These are phyloP conservation scores for Phytophthora brassicae DNA, from an alignment of 352 stramenopile genomes.

Conservation along the genomic window DNA sequence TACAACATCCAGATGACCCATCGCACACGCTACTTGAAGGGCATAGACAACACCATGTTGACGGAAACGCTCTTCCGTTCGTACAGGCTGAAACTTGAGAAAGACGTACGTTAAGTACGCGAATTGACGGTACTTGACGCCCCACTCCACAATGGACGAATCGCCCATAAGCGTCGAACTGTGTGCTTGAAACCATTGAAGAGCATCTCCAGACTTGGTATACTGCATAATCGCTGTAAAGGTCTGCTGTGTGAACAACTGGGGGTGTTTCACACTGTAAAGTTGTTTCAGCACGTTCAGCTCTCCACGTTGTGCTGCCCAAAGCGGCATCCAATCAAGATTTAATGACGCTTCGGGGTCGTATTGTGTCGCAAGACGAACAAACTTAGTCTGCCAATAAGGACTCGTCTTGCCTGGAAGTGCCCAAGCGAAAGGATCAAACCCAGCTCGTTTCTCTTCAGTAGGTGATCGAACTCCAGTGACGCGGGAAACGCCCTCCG, in stretches of 20 bases:
- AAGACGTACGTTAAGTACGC: constrained; percentile 35
- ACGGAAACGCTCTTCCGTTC: constrained; percentile 26
- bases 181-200: constrained; percentile 41
- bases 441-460: constrained; percentile 15
- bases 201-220: constrained; percentile 30
- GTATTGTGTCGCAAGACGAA: constrained; percentile 27
- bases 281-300: constrained; percentile 29
- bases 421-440: constrained; percentile 33
- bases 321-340: constrained; percentile 37
- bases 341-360: constrained; percentile 18
- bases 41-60: constrained; percentile 33
- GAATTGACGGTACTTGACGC: constrained; percentile 35
- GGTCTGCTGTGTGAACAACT: constrained; percentile 39
- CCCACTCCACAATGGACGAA: constrained; percentile 34
- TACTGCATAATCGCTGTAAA: constrained; percentile 35
- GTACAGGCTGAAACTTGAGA: constrained; percentile 15
- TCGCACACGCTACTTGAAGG: constrained; percentile 31
- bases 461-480: constrained; percentile 2
- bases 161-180: constrained; percentile 23
- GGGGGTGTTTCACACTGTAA: constrained; percentile 26
- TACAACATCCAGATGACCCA: constrained; percentile 40
- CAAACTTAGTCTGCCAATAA: constrained; percentile 31
- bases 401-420: constrained; percentile 32
- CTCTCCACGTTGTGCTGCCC: constrained; percentile 36
- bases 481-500: constrained; percentile 9